Evolutionary conservation across 176 grass and related monocot species (phyloP).

Genomic region (Paspalum vaginatum): DNA sequence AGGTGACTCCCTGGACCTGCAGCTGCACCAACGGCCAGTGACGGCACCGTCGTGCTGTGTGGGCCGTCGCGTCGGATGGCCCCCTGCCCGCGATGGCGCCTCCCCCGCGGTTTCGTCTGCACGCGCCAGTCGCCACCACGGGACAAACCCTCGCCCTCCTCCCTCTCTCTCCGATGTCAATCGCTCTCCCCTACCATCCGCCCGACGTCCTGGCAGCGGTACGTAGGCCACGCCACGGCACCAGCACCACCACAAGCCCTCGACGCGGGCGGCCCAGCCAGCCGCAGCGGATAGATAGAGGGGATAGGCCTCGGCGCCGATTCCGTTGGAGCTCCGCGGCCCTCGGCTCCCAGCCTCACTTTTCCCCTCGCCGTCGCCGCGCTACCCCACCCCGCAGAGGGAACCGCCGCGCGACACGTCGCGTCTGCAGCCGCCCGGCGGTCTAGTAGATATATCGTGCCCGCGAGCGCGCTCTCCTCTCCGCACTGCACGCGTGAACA

Average conservation of each 20-base stretch:
- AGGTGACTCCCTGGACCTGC: not conserved
- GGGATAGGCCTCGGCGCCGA: slow-evolving; percentile 44
- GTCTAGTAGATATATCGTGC: slow-evolving; percentile 8
- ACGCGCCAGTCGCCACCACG: not conserved
- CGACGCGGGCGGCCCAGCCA: slow-evolving; percentile 16
- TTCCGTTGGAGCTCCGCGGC: slow-evolving; percentile 54
- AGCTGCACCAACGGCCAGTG: not conserved
- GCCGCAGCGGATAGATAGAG: slow-evolving; percentile 49
- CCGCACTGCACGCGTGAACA: not conserved
- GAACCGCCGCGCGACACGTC: slow-evolving; percentile 25
- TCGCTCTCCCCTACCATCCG: not conserved
- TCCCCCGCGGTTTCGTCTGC: slow-evolving; percentile 3
- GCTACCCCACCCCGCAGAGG: not conserved
- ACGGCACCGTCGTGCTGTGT: not conserved
- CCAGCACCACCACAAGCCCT: slow-evolving; percentile 32
- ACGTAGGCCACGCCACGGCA: slow-evolving; percentile 15
- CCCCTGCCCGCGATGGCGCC: not conserved
- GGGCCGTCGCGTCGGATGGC: too few species aligned
- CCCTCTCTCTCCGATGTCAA: not conserved
- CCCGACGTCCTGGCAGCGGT: not conserved
- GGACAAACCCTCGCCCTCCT: slow-evolving; percentile 34
- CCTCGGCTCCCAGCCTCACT: slow-evolving; percentile 47
- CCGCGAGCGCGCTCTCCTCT: not conserved
- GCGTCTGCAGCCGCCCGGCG: not conserved
- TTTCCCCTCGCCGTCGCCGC: not conserved